These are phyloP conservation scores for Geotrichum cucujoidarum DNA, from an alignment of 1,139 yeast species.

Conservation along the genomic window DNA sequence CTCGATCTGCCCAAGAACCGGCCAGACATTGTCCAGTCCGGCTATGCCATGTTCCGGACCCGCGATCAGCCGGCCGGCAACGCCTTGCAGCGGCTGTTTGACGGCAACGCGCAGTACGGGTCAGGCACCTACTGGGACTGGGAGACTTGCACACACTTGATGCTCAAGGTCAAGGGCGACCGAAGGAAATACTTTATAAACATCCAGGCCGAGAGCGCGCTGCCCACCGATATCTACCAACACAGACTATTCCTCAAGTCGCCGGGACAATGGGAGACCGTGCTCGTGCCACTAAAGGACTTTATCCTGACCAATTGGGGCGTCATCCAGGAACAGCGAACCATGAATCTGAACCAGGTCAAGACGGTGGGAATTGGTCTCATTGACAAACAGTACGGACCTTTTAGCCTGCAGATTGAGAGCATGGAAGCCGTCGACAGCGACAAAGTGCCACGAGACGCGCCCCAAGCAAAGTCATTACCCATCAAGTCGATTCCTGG, in stretches of 20 bases:
- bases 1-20: conserved; percentile 67
- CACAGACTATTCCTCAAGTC: conserved; percentile 68
- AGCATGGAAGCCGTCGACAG: conserved; percentile 54
- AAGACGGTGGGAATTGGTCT: conserved; percentile 77
- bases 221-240: conserved; percentile 75
- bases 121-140: conserved; percentile 49
- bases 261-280: conserved; percentile 83
- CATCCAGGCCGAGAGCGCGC: conserved; percentile 74
- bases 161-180: conserved; percentile 69
- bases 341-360: conserved; percentile 59
- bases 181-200: conserved; percentile 71
- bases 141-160: conserved; percentile 54
- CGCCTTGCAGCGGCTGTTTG: conserved; percentile 29
- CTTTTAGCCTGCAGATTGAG: conserved; percentile 63
- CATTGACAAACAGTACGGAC: conserved; percentile 75
- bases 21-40: conserved; percentile 66
- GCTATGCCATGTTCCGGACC: conserved; percentile 86
- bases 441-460: not conserved
- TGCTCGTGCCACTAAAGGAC: conserved; percentile 68
- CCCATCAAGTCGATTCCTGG: conserved; percentile 12
- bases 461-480: not conserved
- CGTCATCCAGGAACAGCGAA: conserved; percentile 62
- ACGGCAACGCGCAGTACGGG: conserved; percentile 26
- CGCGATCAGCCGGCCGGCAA: conserved; percentile 43
- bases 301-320: conserved; percentile 85